phyloP scores from a whole-genome alignment of 2,329 filamentous ascomycete species.

The Ambrosiella beaveri region DNA sequence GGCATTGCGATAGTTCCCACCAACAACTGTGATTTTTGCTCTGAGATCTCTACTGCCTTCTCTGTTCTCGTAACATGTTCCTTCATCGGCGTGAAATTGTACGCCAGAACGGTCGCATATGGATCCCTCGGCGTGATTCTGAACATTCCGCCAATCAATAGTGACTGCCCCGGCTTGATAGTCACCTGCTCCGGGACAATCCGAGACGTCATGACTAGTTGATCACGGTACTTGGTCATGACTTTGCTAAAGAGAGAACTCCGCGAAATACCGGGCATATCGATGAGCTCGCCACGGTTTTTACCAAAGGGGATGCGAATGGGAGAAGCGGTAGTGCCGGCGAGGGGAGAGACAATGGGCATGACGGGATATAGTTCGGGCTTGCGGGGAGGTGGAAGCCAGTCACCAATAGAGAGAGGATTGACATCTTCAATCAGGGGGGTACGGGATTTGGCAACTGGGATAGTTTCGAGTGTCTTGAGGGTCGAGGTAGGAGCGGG shows the following conservation, averaged over 20 bases:
- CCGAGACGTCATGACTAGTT: conserved; percentile 63
- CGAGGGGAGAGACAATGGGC: conserved; percentile 70
- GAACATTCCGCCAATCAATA: conserved; percentile 73
- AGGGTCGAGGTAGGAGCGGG: not conserved
- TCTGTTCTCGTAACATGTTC: conserved; percentile 62
- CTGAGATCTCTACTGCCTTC: conserved; percentile 62
- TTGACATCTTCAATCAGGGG: conserved; percentile 15
- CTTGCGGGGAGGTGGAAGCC: conserved; percentile 60
- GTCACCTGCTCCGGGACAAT: conserved; percentile 55
- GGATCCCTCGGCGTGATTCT: conserved; percentile 59
- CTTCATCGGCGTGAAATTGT: conserved; percentile 67
- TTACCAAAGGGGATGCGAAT: conserved; percentile 83
- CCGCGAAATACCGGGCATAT: conserved; percentile 71
- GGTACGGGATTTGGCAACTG: not conserved
- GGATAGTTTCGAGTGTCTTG: not conserved
- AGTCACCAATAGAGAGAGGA: conserved; percentile 27
- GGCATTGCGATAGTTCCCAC: conserved; percentile 47
- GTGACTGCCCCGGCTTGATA: conserved; percentile 59
- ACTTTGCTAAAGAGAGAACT: conserved; percentile 57
- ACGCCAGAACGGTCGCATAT: conserved; percentile 53
- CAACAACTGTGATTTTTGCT: conserved; percentile 37
- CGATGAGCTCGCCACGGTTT: conserved; percentile 77
- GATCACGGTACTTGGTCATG: conserved; percentile 42
- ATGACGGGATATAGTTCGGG: conserved; percentile 67
- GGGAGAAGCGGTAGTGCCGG: conserved; percentile 86